Base-by-base conservation (phyloP, 441 rosid species). In the Lagerstroemia fauriei region DNA sequence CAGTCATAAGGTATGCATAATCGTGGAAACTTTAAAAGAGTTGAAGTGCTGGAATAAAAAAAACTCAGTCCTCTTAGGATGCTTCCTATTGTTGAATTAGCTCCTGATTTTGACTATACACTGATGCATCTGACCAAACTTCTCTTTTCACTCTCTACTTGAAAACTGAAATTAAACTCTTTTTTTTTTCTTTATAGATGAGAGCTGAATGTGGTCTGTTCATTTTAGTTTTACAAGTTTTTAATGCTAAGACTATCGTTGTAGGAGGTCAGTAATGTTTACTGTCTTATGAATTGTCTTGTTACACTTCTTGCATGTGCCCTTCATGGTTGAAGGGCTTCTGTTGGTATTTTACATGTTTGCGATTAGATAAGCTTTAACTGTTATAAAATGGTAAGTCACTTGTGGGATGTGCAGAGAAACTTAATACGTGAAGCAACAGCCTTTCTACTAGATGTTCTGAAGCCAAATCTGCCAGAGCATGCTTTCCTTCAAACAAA, bases 391-490 rank as follows among this genome's bases (percentile, higher is more conserved):
- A 74, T 75, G 50, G 61, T 24, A 59, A 46, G 17, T n/a, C 56
- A 47, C 25, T 50, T 14, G 1, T 68, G 47, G 59, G 41, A 31
- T 59, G 78, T 84, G 61, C 89, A 95, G 99, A 95, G 99, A 90
- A 97, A 97, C 84, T 79, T 97, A 91, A 93, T 97, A 79, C 97
- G 99, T 75, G 99, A 97, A 85, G 98, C 99, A 32, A 97, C 99
- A 73, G 99, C 99, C 78, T 95, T 97, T 89, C 94, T 97, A 50
- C 88, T 97, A 78, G 99, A 97, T 91, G 99, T 97, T 84, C 82
- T 97, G 92, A 97, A 97, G 92, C 98, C 98, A 83, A 93, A 97
- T 90, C 85, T 97, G 41, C 95, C 98, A 24, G 99, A 97, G 80
- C 98, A 97, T 87, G 94, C 92, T 78, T 94, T 88, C 85, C 96